phyloP scores from a whole-genome alignment of 2,329 filamentous ascomycete species.

The Aureobasidium sp. region DNA sequence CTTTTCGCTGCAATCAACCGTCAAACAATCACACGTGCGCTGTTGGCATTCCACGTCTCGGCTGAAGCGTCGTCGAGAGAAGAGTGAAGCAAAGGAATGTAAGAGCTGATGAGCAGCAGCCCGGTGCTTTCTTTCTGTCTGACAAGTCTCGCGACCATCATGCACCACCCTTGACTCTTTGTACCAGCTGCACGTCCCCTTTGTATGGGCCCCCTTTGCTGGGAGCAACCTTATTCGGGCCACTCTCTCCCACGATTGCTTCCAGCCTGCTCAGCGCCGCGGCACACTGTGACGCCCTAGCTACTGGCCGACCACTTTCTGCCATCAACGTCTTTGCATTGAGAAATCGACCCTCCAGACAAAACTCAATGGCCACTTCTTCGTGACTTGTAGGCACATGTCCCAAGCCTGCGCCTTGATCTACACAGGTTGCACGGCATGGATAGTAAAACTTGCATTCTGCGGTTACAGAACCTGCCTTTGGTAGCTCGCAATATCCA shows the following conservation, averaged over 20 bases:
- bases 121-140: not conserved
- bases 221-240: slow-evolving; percentile 9
- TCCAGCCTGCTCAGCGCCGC: not conserved
- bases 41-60: slow-evolving; percentile 7
- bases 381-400: not conserved
- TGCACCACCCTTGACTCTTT: slow-evolving; percentile 2
- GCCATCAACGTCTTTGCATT: not conserved
- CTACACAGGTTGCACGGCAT: slow-evolving; percentile 1
- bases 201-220: slow-evolving; percentile 8
- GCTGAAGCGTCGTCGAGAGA: not conserved
- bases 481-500: not conserved
- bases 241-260: not conserved
- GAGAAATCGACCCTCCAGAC: not conserved
- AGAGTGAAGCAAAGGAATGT: slow-evolving; percentile 9
- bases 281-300: not conserved
- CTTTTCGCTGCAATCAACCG: slow-evolving; percentile 10
- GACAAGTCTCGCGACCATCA: not conserved
- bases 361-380: not conserved
- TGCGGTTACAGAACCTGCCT: not conserved
- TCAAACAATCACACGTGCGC: not conserved
- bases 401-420: not conserved
- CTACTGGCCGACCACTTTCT: not conserved
- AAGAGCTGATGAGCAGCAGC: not conserved
- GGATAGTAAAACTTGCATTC: not conserved
- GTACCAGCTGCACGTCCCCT: not conserved